Percentiles rank a stretch among this genome's conserved stretches.
These are phyloP conservation scores for Alternaria triticina DNA, from an alignment of 2,329 filamentous ascomycete species.

Conservation along the genomic window DNA sequence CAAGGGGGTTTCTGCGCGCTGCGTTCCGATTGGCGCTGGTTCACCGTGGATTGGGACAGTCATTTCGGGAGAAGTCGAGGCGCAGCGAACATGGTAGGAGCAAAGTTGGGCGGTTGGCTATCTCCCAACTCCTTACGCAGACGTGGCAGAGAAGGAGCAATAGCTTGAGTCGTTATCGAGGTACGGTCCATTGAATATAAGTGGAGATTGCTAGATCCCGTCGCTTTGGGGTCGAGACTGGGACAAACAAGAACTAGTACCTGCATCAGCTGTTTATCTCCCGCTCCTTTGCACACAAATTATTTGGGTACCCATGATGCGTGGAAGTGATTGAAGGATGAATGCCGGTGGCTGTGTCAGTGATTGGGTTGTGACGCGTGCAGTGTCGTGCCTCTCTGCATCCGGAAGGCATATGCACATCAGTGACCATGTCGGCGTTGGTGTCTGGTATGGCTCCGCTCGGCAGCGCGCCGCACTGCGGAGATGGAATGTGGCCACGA, in stretches of 20 bases:
- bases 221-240: not conserved
- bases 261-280: constrained; percentile 12
- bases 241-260: constrained; percentile 12
- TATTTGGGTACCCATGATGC: not conserved
- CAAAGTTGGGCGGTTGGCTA: constrained; percentile 3
- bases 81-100: not conserved
- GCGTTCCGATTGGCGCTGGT: not conserved
- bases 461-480: constrained; percentile 19
- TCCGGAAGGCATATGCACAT: not conserved
- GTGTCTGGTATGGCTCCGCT: constrained; percentile 16
- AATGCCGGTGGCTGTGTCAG: not conserved
- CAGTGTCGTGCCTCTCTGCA: constrained; percentile 4
- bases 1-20: not conserved
- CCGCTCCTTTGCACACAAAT: constrained; percentile 4
- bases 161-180: not conserved
- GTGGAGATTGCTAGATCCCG: constrained; percentile 4
- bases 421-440: constrained; percentile 15
- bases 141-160: not conserved
- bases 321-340: not conserved
- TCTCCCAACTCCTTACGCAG: not conserved
- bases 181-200: not conserved
- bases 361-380: constrained; percentile 16
- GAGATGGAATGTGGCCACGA: constrained; percentile 11
- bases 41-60: not conserved
- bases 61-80: constrained; percentile 1